These are phyloP conservation scores for Takakia lepidozioides DNA, from an alignment of 225 moss, liverwort and hornwort species.

Conservation along the genomic window DNA sequence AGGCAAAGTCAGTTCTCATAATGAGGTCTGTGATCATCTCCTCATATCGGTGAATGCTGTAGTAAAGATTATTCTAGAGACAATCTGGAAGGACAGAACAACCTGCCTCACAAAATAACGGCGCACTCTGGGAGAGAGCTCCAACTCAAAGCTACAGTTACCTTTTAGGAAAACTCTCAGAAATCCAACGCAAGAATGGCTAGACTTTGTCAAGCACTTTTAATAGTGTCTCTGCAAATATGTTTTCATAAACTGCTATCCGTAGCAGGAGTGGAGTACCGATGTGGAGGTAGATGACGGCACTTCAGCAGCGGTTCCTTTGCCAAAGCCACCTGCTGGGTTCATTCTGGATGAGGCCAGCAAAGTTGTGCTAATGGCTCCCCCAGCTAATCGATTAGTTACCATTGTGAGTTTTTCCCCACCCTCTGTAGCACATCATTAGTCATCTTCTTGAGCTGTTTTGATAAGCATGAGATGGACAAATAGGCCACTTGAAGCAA, in stretches of 20 bases:
- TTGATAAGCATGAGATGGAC: neutral
- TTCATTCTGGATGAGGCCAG: slow-evolving; percentile 74
- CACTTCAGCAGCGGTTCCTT: slow-evolving; percentile 23
- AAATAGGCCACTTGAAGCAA: neutral
- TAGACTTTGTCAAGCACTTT: neutral
- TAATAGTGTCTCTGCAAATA: slow-evolving; percentile 11
- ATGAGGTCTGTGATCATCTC: no score
- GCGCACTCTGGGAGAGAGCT: neutral
- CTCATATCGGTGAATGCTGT: no score
- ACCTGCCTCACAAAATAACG: no score
- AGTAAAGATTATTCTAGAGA: no score
- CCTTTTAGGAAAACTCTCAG: neutral
- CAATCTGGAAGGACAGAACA: no score
- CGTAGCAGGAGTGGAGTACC: slow-evolving; percentile 7
- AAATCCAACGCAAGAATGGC: neutral
- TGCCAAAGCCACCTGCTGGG: slow-evolving; percentile 85
- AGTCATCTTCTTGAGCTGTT: neutral
- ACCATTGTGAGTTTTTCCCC: slow-evolving; percentile 64
- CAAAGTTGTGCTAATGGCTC: slow-evolving; percentile 66
- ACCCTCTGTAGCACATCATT: neutral
- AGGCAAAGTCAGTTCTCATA: no score
- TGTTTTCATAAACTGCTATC: neutral
- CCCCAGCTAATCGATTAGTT: slow-evolving; percentile 72
- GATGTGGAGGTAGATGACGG: slow-evolving; percentile 17
- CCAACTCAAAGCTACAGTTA: neutral